Evolutionary conservation across 2,329 filamentous ascomycete species (phyloP).

Genomic region (Pseudogymnoascus sp.): DNA sequence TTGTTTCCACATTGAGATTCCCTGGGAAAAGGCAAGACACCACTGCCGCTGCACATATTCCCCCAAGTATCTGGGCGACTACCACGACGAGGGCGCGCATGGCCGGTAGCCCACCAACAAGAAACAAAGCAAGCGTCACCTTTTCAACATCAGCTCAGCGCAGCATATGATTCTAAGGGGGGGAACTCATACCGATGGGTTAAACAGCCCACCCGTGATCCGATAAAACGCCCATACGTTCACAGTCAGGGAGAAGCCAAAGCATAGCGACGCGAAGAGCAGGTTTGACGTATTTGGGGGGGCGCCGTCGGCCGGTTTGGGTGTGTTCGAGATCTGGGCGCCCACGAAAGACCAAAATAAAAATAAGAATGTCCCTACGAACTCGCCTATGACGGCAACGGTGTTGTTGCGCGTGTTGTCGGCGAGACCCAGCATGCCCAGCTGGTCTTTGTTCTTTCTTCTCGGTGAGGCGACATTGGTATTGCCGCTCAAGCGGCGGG

Average conservation of each 20-base stretch:
- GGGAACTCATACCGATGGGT: conserved; percentile 18
- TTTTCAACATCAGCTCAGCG: conserved; percentile 10
- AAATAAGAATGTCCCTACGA: conserved; percentile 41
- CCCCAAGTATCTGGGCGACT: conserved; percentile 29
- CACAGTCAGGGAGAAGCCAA: conserved; percentile 34
- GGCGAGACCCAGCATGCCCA: conserved; percentile 15
- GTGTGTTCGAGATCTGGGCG: conserved; percentile 17
- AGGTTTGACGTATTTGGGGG: conserved; percentile 35
- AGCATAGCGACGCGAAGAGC: conserved; percentile 26
- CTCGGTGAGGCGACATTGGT: not conserved
- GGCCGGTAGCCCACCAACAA: conserved; percentile 31
- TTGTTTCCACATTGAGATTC: conserved; percentile 36
- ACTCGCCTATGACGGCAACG: conserved; percentile 42
- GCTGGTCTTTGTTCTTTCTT: not conserved
- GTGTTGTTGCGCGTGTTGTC: conserved; percentile 34
- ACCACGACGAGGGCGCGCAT: conserved; percentile 28
- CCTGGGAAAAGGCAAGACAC: conserved; percentile 39
- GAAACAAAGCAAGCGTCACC: conserved; percentile 33
- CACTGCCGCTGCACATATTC: conserved; percentile 35
- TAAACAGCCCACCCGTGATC: conserved; percentile 44
- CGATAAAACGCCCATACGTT: conserved; percentile 50
- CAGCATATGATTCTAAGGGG: not conserved
- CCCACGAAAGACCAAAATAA: conserved; percentile 25
- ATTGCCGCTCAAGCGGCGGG: not conserved
- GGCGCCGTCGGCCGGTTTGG: conserved; percentile 26